Conservation (phyloP, 2,329 filamentous ascomycete species). For the Sporothrix luriei region DNA sequence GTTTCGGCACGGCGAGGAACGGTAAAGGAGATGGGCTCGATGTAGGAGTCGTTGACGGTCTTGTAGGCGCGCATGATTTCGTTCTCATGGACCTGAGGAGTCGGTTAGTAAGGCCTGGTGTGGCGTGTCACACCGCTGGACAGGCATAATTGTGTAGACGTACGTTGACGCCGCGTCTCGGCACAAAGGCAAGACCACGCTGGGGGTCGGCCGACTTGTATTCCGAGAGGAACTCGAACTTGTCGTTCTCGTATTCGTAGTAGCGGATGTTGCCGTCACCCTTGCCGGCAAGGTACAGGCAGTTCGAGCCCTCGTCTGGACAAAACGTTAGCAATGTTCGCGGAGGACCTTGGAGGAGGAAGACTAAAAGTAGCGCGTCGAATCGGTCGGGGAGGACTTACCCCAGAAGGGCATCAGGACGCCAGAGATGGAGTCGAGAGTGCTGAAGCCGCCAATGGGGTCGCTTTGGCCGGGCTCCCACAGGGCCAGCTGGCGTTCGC, state of each 20-base stretch:
- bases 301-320: constrained; percentile 84
- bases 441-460: constrained; percentile 86
- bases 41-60: constrained; percentile 90
- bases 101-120: not conserved
- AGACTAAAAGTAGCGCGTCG: not conserved
- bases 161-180: constrained; percentile 90
- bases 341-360: not conserved
- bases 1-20: constrained; percentile 90
- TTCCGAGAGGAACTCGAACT: constrained; percentile 95
- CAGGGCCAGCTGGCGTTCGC: constrained; percentile 90
- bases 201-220: constrained; percentile 97
- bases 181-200: constrained; percentile 89
- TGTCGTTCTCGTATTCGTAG: constrained; percentile 97
- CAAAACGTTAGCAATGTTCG: constrained; percentile 37
- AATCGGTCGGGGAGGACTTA: constrained; percentile 37
- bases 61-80: constrained; percentile 96
- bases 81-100: constrained; percentile 78
- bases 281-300: constrained; percentile 94
- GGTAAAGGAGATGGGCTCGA: constrained; percentile 97
- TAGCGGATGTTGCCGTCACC: constrained; percentile 99
- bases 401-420: constrained; percentile 99
- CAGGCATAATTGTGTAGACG: constrained; percentile 39
- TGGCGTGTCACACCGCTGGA: not conserved
- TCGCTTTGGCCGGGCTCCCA: constrained; percentile 89
- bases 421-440: constrained; percentile 92